Evolutionary conservation across 2,329 filamentous ascomycete genomes (phyloP), one percentile per base, ranked within the genome.

Genomic region (Cryphonectria nitschkei): DNA sequence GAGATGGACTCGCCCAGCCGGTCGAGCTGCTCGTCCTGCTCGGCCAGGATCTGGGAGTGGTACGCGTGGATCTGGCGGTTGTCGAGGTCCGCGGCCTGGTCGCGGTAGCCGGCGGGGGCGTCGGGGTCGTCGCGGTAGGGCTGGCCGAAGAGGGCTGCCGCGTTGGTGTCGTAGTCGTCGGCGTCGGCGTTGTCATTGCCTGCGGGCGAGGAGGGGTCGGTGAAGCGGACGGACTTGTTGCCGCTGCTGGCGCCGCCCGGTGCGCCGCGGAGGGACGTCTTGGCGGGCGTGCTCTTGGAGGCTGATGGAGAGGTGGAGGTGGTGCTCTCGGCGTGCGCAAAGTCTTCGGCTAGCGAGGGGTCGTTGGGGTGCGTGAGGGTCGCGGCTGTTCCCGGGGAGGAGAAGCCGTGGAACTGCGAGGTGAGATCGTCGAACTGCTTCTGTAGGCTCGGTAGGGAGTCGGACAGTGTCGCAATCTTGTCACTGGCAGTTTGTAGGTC

Each of bases 21-120:
- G 79, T 98, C 95, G n/a, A 99, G 87, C 80, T 97, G 94, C 74
- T 93, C 92, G 78, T 99, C 96, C 81, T 99, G 96, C 73, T 98
- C 91, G n/a, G 87, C 86, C 52, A 99, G 84, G 37, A 97, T 90
- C 73, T 90, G 89, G 69, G 87, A 84, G 82, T 99, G 96, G 81
- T 97, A 95, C 32, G 87, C 85, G 82, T 98, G 93, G 74, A 98
- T 91, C 81, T 98, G 94, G 79, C 91, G 85, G 81, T 98, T 98
- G 78, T 87, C 86, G 78, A 97, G 85, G 13, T 82, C 79, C 7
- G 81, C 81, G 19, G 90, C 86, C 74, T 92, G 83, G 67, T 90
- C 88, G 52, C 83, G 83, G 81, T 91, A 90, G 37, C 88, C 88
- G 69, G 87, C 80, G 16, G 76, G 79, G 75, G 73, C 88, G 75